Conservation (phyloP, 495 filamentous ascomycete genomes). For the Penicillium coprophilum region DNA sequence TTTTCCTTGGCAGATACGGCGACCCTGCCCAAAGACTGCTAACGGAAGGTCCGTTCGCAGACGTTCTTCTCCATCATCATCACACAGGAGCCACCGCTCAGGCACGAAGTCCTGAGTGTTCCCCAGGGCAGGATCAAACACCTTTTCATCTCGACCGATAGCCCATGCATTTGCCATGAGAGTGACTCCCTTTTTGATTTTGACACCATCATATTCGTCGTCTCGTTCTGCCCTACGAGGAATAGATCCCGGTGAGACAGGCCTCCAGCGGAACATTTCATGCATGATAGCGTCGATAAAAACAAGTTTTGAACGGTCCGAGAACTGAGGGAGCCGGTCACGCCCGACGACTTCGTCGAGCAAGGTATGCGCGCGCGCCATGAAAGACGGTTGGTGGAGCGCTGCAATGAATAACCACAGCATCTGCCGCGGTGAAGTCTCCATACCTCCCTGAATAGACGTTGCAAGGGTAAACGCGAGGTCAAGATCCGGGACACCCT, state of each 20-base stretch:
- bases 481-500: slow-evolving; percentile 24
- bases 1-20: slow-evolving; percentile 34
- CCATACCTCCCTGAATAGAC: slow-evolving; percentile 33
- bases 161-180: slow-evolving; percentile 57
- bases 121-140: slow-evolving; percentile 26
- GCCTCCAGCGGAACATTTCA: slow-evolving; percentile 41
- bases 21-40: slow-evolving; percentile 34
- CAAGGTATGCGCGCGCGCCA: slow-evolving; percentile 29
- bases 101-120: slow-evolving; percentile 26
- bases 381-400: slow-evolving; percentile 17
- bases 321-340: slow-evolving; percentile 29
- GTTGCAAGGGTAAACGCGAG: slow-evolving; percentile 33
- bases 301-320: slow-evolving; percentile 26
- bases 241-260: slow-evolving; percentile 36
- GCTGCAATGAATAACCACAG: slow-evolving; percentile 35
- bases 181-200: slow-evolving; percentile 51
- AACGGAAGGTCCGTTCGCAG: slow-evolving; percentile 29
- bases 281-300: slow-evolving; percentile 34
- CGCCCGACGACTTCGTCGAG: slow-evolving; percentile 38
- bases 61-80: slow-evolving; percentile 6
- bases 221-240: slow-evolving; percentile 53
- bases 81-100: slow-evolving; percentile 25
- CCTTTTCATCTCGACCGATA: slow-evolving; percentile 26
- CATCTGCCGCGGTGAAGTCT: slow-evolving; percentile 33
- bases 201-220: slow-evolving; percentile 50